phyloP scores from a whole-genome alignment of 2,329 filamentous ascomycete species.

The Leptographium radiaticola region DNA sequence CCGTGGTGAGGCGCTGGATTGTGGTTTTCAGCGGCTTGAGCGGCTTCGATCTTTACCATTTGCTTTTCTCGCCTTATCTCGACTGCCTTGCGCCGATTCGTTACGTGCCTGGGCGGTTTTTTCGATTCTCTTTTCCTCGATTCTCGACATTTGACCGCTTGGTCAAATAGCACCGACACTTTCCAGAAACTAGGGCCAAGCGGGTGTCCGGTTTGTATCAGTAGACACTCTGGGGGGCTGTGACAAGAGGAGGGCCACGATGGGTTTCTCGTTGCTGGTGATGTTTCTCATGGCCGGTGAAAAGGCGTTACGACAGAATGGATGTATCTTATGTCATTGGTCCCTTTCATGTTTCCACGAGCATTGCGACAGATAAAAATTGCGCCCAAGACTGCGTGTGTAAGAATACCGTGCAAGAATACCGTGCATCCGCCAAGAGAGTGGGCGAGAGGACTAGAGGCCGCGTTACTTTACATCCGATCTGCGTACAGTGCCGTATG shows the following conservation, averaged over 20 bases:
- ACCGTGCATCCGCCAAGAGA: too few relatives aligned
- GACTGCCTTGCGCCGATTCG: neutral
- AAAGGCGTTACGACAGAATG: conserved; percentile 1
- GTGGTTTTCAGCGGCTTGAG: neutral
- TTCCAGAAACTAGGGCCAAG: neutral
- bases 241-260: neutral
- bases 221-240: neutral
- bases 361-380: neutral
- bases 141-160: too few relatives aligned
- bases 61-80: neutral
- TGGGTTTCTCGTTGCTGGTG: neutral
- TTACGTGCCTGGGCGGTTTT: too few relatives aligned
- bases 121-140: neutral
- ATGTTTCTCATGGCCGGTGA: conserved; percentile 1
- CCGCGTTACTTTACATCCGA: too few relatives aligned
- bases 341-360: neutral
- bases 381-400: neutral
- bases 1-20: conserved; percentile 17
- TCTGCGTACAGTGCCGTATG: too few relatives aligned
- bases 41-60: neutral
- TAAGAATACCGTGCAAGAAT: too few relatives aligned
- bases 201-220: neutral
- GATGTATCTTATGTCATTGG: neutral
- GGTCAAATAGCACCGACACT: too few relatives aligned
- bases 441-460: too few relatives aligned